phyloP scores from a whole-genome alignment of 768 basidiomycete species.

The Asterophora lycoperdoides region DNA sequence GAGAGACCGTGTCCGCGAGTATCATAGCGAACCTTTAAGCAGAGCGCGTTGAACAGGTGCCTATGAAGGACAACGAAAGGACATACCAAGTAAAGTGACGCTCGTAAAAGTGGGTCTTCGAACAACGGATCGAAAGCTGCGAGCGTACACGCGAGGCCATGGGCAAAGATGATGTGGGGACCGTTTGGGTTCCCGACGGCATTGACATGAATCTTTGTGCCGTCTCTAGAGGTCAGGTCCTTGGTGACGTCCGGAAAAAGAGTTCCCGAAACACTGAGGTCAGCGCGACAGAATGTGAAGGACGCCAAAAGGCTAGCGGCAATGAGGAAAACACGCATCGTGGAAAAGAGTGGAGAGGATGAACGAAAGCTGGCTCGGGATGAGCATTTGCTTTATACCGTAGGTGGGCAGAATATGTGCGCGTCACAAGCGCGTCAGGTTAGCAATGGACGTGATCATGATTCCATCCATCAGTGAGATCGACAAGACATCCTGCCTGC shows the following conservation, averaged over 20 bases:
- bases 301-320: background rate
- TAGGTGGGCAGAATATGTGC: background rate
- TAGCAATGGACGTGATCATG: background rate
- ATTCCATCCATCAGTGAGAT: conserved; percentile 2
- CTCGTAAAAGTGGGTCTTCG: background rate
- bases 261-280: background rate
- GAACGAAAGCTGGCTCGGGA: background rate
- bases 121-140: conserved; percentile 11
- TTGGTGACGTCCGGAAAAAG: background rate
- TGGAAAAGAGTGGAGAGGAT: background rate
- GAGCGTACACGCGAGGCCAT: conserved; percentile 8
- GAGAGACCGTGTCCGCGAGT: conserved; percentile 32
- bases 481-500: no score
- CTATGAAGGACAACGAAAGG: background rate
- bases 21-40: conserved; percentile 30
- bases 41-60: background rate
- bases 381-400: background rate
- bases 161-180: conserved; percentile 12
- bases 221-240: conserved; percentile 6
- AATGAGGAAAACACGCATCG: background rate
- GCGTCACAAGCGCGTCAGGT: background rate
- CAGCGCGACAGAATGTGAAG: background rate
- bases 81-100: conserved; percentile 8
- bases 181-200: conserved; percentile 6
- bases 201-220: conserved; percentile 7